These are phyloP conservation scores for Tuber indicum DNA, from an alignment of 495 filamentous ascomycete species.

Conservation along the genomic window DNA sequence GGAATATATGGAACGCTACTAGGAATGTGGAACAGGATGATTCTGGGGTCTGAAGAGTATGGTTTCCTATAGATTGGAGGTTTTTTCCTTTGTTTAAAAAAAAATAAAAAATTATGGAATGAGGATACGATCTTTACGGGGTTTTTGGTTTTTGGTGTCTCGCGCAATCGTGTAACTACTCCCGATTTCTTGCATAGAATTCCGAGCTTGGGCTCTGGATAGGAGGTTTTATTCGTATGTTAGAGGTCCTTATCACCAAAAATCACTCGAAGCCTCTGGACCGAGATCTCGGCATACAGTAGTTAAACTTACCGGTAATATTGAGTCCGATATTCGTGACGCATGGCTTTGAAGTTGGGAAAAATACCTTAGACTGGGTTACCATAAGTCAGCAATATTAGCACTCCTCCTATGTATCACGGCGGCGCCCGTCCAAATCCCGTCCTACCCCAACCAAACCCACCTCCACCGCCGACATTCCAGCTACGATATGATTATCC, in stretches of 20 bases:
- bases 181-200: background rate
- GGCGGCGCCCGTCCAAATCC: background rate
- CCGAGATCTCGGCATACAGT: background rate
- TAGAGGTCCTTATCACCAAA: background rate
- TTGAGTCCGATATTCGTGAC: background rate
- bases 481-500: background rate
- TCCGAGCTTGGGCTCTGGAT: background rate
- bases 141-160: background rate
- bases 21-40: background rate
- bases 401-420: background rate
- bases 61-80: background rate
- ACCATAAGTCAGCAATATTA: background rate
- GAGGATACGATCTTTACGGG: background rate
- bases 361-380: background rate
- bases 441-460: background rate
- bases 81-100: no score
- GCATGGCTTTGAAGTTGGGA: background rate
- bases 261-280: background rate
- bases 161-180: background rate
- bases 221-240: background rate
- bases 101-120: background rate
- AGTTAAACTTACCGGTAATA: background rate
- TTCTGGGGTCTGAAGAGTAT: background rate
- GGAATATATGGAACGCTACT: background rate
- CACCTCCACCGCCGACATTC: background rate